Percentiles rank a stretch among this genome's conserved stretches.
These are phyloP conservation scores for Blastomyces parvus DNA, from an alignment of 2,329 filamentous ascomycete genomes.

Conservation along the genomic window DNA sequence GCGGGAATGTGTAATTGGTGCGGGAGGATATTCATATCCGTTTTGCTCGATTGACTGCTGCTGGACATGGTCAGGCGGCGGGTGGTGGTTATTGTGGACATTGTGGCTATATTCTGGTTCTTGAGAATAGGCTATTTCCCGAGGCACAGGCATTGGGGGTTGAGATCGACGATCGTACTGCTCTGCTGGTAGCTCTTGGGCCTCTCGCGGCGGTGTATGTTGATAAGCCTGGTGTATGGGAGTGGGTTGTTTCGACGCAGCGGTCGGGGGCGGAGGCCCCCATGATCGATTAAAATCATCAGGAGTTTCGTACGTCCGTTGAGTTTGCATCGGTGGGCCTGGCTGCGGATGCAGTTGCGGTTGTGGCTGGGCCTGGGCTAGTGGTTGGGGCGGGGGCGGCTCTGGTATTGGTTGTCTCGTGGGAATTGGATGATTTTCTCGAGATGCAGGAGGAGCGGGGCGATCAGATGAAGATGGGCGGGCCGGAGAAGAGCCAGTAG, in stretches of 20 bases:
- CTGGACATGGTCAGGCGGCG: slow-evolving; percentile 2
- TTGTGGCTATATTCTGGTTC: slow-evolving; percentile 5
- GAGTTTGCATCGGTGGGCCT: slow-evolving; percentile 20
- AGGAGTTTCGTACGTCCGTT: slow-evolving; percentile 24
- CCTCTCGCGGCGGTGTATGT: slow-evolving; percentile 10
- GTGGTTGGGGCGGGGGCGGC: not conserved
- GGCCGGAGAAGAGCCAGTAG: slow-evolving; percentile 44
- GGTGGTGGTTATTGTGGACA: slow-evolving; percentile 4
- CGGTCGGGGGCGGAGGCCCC: slow-evolving; percentile 1
- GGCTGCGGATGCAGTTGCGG: not conserved
- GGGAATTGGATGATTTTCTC: not conserved
- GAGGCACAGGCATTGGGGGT: slow-evolving; percentile 8
- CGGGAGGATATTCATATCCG: slow-evolving; percentile 5
- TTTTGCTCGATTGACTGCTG: not conserved
- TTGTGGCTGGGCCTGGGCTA: not conserved
- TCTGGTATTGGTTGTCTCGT: not conserved
- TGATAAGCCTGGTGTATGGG: slow-evolving; percentile 7
- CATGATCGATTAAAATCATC: slow-evolving; percentile 19
- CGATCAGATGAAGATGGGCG: slow-evolving; percentile 33
- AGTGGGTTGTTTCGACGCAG: not conserved
- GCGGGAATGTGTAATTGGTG: slow-evolving; percentile 2
- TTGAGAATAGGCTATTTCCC: slow-evolving; percentile 8
- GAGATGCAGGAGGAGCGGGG: slow-evolving; percentile 2
- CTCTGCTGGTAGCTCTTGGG: slow-evolving; percentile 4
- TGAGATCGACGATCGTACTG: slow-evolving; percentile 1